These are phyloP conservation scores for Pythium sp. DNA, from an alignment of 352 stramenopile species.

Conservation along the genomic window DNA sequence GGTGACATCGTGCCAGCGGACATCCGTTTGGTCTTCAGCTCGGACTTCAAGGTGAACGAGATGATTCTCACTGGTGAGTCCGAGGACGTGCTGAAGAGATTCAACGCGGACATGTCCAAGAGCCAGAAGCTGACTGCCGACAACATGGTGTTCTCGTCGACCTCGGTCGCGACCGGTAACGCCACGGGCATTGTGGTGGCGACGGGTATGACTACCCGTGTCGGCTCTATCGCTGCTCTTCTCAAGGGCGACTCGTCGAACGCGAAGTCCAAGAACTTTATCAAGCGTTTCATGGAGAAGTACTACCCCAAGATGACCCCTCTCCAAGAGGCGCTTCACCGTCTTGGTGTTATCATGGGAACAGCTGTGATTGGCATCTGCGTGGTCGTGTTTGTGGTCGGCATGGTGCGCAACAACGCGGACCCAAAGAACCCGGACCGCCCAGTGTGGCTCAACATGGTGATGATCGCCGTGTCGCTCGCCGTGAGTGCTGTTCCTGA, in stretches of 20 bases:
- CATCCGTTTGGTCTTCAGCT: constrained; percentile 84
- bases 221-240: constrained; percentile 58
- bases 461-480: constrained; percentile 93
- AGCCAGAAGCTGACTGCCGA: constrained; percentile 58
- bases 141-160: constrained; percentile 94
- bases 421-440: constrained; percentile 76
- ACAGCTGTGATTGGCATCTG: constrained; percentile 87
- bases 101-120: constrained; percentile 39
- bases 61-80: constrained; percentile 94
- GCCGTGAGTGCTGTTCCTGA: constrained; percentile 71
- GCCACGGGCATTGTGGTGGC: constrained; percentile 58
- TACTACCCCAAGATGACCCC: constrained; percentile 84
- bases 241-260: constrained; percentile 37
- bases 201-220: constrained; percentile 60
- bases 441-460: constrained; percentile 90
- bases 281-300: constrained; percentile 55
- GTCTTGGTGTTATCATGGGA: constrained; percentile 91
- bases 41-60: constrained; percentile 90
- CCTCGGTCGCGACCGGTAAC: constrained; percentile 60
- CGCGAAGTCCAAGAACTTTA: constrained; percentile 48
- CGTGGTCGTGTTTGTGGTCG: constrained; percentile 91
- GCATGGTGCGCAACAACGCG: constrained; percentile 61
- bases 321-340: constrained; percentile 91
- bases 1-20: constrained; percentile 94
- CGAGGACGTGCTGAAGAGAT: constrained; percentile 73